Conservation (phyloP, 192 early-diverging fungal species). For the Linderina pennispora region DNA sequence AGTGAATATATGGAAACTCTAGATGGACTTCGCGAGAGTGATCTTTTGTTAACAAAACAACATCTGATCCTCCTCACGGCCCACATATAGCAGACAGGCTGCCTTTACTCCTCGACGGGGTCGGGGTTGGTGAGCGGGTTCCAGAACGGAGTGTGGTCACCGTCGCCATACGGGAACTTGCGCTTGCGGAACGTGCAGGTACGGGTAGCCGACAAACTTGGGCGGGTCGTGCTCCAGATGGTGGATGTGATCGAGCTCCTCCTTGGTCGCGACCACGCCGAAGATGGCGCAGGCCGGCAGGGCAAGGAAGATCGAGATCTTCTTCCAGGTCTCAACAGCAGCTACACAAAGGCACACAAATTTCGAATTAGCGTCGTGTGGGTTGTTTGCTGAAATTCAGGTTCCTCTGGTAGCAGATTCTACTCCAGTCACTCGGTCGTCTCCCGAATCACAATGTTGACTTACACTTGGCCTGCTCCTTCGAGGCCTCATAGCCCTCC, state of each 20-base stretch:
- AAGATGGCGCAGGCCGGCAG: slow-evolving; percentile 28
- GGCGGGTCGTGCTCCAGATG: slow-evolving; percentile 47
- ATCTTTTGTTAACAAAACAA: too few relatives aligned
- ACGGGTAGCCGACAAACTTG: slow-evolving; percentile 33
- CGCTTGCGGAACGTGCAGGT: slow-evolving; percentile 36
- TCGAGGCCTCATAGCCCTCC: slow-evolving; percentile 28
- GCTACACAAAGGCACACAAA: slow-evolving; percentile 7
- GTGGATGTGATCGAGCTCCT: slow-evolving; percentile 44
- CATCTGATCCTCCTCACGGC: too few relatives aligned
- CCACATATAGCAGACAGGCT: too few relatives aligned
- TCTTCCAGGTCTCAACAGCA: slow-evolving; percentile 43
- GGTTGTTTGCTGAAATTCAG: neutral
- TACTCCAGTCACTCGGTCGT: too few relatives aligned
- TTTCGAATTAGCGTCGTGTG: neutral
- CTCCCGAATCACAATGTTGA: too few relatives aligned
- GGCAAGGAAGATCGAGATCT: slow-evolving; percentile 40
- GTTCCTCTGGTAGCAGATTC: too few relatives aligned
- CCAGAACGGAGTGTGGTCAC: slow-evolving; percentile 43
- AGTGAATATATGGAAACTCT: too few relatives aligned
- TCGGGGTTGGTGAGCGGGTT: slow-evolving; percentile 45
- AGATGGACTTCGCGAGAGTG: too few relatives aligned
- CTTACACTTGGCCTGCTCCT: slow-evolving; percentile 42
- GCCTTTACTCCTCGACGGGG: slow-evolving; percentile 29
- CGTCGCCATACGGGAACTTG: slow-evolving; percentile 47
- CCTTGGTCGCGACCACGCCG: slow-evolving; percentile 31